Evolutionary conservation across 1,284 basidiomycete species (phyloP).

Genomic region (Chondrostereum purpureum): DNA sequence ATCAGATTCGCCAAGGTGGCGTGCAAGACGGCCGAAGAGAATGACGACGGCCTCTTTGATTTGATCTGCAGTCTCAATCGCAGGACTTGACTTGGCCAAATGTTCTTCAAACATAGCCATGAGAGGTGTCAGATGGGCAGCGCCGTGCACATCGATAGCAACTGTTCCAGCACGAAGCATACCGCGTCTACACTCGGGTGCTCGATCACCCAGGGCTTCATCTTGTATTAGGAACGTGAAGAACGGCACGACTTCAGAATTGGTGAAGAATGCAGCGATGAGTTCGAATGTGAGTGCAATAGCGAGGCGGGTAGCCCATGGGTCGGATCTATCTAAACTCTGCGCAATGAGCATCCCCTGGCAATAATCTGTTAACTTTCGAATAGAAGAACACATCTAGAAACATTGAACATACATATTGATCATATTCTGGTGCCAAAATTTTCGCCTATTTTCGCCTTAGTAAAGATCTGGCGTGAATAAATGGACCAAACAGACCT

Average conservation of each 20-base stretch:
- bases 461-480: conserved; percentile 5
- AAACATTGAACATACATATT: conserved; percentile 56
- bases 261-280: conserved; percentile 64
- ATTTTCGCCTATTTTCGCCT: conserved; percentile 84
- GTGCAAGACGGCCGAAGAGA: conserved; percentile 88
- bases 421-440: conserved; percentile 84
- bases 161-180: conserved; percentile 85
- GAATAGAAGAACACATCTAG: background rate
- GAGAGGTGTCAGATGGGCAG: conserved; percentile 65
- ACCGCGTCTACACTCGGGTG: conserved; percentile 73
- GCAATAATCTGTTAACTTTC: conserved; percentile 1
- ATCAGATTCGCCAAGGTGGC: conserved; percentile 79
- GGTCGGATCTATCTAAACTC: conserved; percentile 88
- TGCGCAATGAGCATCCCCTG: conserved; percentile 92
- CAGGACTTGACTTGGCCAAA: conserved; percentile 55
- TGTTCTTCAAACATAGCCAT: conserved; percentile 84
- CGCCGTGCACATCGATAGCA: conserved; percentile 83
- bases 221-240: conserved; percentile 85
- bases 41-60: conserved; percentile 96
- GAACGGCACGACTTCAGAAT: conserved; percentile 68
- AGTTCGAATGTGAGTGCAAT: conserved; percentile 68
- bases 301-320: conserved; percentile 83
- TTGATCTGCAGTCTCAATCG: conserved; percentile 74
- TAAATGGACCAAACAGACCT: too few relatives aligned
- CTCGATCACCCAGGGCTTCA: conserved; percentile 85